These are phyloP conservation scores for Anaeromyces robustus DNA, from an alignment of 192 early-diverging fungal species.

Conservation along the genomic window DNA sequence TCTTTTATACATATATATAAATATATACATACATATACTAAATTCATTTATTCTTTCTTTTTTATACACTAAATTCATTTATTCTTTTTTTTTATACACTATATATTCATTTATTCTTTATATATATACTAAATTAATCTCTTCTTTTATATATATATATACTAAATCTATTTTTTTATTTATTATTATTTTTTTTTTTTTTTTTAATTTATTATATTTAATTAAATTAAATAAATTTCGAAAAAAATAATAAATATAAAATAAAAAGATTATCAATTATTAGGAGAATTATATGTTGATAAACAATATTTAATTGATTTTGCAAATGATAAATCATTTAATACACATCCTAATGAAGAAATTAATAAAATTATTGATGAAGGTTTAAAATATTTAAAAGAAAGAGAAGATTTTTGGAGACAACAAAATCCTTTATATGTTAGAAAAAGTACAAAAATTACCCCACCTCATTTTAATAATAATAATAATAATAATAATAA, in stretches of 20 bases:
- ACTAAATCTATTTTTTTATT: no score
- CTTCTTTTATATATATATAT: no score
- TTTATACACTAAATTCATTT: no score
- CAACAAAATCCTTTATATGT: conserved; percentile 47
- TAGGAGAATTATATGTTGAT: conserved; percentile 22
- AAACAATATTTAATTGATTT: conserved; percentile 21
- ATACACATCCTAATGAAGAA: conserved; percentile 24
- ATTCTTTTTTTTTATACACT: no score
- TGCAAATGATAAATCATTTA: conserved; percentile 24
- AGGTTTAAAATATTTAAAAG: conserved; percentile 29
- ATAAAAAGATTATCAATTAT: neutral
- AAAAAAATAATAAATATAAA: neutral
- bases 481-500: neutral
- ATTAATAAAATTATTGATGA: conserved; percentile 27
- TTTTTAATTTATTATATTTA: no score
- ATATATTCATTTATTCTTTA: no score
- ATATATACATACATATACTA: no score
- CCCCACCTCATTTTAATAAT: neutral
- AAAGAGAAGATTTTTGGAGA: conserved; percentile 36
- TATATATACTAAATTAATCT: no score
- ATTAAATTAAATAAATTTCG: no score
- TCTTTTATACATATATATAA: no score
- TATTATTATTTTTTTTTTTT: no score
- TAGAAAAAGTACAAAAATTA: conserved; percentile 7
- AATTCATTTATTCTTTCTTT: no score